Conservation (phyloP, 805 yeast genomes). For the Yamadazyma paraphyllophila region DNA sequence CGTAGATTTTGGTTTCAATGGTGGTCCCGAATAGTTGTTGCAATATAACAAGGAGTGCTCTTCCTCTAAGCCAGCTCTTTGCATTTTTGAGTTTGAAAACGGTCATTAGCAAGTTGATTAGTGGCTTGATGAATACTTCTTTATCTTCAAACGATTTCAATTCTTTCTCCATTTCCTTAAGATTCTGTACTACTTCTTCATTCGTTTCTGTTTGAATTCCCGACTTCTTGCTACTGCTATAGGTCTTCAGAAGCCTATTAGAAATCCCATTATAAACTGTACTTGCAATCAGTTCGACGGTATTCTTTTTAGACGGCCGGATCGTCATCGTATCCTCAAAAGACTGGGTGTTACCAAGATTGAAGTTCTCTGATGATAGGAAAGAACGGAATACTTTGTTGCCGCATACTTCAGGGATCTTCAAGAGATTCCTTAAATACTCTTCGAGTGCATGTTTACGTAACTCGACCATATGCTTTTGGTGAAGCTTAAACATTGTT, state of each 20-base stretch:
- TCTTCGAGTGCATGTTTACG: constrained; percentile 60
- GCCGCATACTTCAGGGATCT: constrained; percentile 68
- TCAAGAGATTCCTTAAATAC: constrained; percentile 58
- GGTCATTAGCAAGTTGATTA: constrained; percentile 70
- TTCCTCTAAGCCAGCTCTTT: constrained; percentile 78
- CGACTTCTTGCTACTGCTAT: constrained; percentile 1
- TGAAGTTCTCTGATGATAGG: constrained; percentile 68
- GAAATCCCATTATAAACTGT: constrained; percentile 32
- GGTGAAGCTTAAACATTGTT: constrained; percentile 67
- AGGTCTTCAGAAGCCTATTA: constrained; percentile 11
- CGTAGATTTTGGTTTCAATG: constrained; percentile 65
- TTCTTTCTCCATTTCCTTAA: constrained; percentile 54
- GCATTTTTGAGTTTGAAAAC: constrained; percentile 65
- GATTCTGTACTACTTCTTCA: constrained; percentile 24
- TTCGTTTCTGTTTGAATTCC: constrained; percentile 1
- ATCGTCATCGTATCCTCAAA: constrained; percentile 20
- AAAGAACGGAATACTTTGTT: constrained; percentile 72
- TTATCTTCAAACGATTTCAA: constrained; percentile 50
- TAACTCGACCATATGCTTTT: constrained; percentile 58
- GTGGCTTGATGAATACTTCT: constrained; percentile 64
- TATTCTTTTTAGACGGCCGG: constrained; percentile 12
- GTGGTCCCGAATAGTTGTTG: constrained; percentile 89
- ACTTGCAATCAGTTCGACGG: constrained; percentile 32
- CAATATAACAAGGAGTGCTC: constrained; percentile 74
- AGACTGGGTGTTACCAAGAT: constrained; percentile 27